Evolutionary conservation across 768 basidiomycete species (phyloP), one percentile per base, ranked within the genome.

Genomic region (Crassisporium funariophilum): DNA sequence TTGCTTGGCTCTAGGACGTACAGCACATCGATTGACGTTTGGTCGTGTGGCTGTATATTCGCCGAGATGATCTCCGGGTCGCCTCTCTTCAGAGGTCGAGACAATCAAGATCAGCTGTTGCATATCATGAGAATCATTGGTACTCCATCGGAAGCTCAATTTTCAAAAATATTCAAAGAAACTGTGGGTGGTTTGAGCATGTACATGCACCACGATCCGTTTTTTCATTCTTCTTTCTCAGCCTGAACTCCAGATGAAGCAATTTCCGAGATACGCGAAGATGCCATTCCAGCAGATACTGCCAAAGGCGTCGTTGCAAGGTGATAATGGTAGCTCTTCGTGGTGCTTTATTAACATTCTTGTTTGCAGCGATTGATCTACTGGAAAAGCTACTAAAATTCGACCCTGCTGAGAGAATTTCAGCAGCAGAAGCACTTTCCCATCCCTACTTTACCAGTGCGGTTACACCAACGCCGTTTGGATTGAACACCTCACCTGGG

Each of bases 11-110:
- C 93, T 16, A 79, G 97, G 49, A 98, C 95, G 15, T 99, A 99
- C 65, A 95, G 88, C 71, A 98, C 97, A 2, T 93, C 91, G 22
- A 98, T 99, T 58, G 97, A 99, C 65, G 89, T 98, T 40, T 99
- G 97, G 97, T 94, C 91, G 11, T 95, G 93, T 47, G 97, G 97
- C 8, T 98, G 97, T 65, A 99, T 99, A 62, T 97, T 99, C 64
- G 95, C 97, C 15, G 97, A 99, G 70, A 98, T 99, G 95, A 98
- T 99, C 49, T 86, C 91, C 15, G 97, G 97, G 1, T 88, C 94
- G 4, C 97, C 97, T 20, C 79, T 99, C 21, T 99, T 99, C 78
- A 79, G 95, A 54, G 97, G 97, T 16, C 76, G 95, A 52, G 97
- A 98, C 65, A 98, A 98, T 60, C 88, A 94, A 55, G 97, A 99